A percentile compares a stretch with the other conserved stretches of the same genome.
These are phyloP conservation scores for Pestalotiopsis sp. DNA, from an alignment of 2,329 filamentous ascomycete genomes.

Conservation along the genomic window DNA sequence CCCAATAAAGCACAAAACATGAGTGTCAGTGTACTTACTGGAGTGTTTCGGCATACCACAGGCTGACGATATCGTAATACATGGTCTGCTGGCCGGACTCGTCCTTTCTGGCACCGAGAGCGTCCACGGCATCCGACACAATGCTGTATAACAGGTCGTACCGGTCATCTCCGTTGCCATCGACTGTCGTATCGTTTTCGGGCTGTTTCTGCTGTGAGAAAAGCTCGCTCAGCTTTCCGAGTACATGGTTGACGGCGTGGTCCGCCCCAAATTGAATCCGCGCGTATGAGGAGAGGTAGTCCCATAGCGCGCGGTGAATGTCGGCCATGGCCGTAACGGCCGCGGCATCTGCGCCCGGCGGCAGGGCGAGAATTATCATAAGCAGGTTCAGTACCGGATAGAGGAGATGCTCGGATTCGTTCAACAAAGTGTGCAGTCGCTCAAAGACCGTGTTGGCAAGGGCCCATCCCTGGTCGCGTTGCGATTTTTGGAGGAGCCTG, in stretches of 20 bases:
- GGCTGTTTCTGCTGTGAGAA: background rate
- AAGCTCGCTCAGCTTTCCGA: background rate
- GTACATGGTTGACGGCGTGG: background rate
- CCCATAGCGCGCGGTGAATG: conserved; percentile 6
- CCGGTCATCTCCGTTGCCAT: background rate
- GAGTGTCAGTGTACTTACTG: background rate
- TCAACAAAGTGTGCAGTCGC: conserved; percentile 25
- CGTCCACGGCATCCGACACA: background rate
- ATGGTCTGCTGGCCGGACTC: background rate
- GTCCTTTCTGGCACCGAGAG: background rate
- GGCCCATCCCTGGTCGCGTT: conserved; percentile 22
- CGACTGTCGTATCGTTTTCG: background rate
- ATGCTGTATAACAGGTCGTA: conserved; percentile 1
- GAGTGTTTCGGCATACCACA: conserved; percentile 5
- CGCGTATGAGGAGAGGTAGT: background rate
- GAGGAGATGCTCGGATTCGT: conserved; percentile 13
- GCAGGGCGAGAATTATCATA: conserved; percentile 4
- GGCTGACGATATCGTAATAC: background rate
- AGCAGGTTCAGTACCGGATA: conserved; percentile 11
- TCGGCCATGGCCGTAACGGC: background rate
- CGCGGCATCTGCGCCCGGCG: background rate
- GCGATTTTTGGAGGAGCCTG: conserved; percentile 24
- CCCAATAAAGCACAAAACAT: background rate
- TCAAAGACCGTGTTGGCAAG: conserved; percentile 26
- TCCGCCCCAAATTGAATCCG: background rate